Base-by-base conservation (phyloP, 2,329 filamentous ascomycete genomes). In the Zymoseptoria crescenta region DNA sequence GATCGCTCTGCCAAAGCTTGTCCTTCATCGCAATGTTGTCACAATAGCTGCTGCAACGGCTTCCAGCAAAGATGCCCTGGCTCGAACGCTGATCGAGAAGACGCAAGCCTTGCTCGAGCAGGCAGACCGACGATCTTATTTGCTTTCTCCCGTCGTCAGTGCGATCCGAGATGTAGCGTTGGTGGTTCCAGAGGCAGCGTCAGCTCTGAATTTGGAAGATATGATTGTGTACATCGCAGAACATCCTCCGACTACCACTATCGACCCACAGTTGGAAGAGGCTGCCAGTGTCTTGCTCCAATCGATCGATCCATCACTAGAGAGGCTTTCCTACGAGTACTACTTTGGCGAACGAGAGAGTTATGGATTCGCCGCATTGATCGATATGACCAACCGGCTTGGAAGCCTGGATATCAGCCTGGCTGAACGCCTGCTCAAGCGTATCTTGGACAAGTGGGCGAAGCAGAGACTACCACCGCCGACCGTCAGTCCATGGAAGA, bases 401-500 rank as follows among this genome's bases (percentile, higher is more conserved):
- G 70, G 71, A n/a, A 41, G 54, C 1, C 58, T 64, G 6, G 57
- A 65, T 29, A 24, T 49, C 4, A 41, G 56, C 24, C 48, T 62
- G n/a, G 41, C 60, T 57, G 27, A 59, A n/a, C 28, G 53, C 6
- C 65, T 78, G 1, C 63, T 78, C 8, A 63, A 73, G 21, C 62
- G 62, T 4, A 58, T 79, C 1, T 57, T 79, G 3, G 62, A 76
- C 28, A 76, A 73, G 8, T 81, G 78, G 77, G 65, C 67, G 20
- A 64, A 66, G 10, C 79, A 80, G 60, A 75, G 74, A 60, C 63
- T 69, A 9, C 75, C 77, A 2, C 68, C 76, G 8, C 75, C 75
- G 3, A 74, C 76, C 41, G 75, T 79, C 48, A 75, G 71, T 59
- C 74, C 75, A 52, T 80, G 77, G 77, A 81, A 81, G 63, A 72